Evolutionary conservation across 202 grass and related monocot species (phyloP).

Genomic region (Carex sylvatica): DNA sequence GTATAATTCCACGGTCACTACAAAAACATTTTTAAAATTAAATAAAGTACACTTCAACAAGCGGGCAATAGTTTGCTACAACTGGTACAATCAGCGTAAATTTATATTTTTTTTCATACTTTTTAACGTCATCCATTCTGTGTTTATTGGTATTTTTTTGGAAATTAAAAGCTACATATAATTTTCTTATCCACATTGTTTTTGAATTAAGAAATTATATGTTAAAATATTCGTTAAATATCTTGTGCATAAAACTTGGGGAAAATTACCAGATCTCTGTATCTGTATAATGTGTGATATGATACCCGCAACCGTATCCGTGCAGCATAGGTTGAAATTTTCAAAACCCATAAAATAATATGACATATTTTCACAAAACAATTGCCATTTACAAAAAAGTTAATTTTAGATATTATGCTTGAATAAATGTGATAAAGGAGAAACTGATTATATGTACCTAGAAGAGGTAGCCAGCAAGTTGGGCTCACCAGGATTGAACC

Average conservation of each 20-base stretch:
- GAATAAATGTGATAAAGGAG: neutral
- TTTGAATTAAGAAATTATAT: no score
- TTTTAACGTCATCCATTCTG: no score
- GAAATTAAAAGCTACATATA: no score
- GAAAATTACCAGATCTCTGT: no score
- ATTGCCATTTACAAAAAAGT: neutral
- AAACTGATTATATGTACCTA: constrained; percentile 47
- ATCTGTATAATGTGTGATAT: no score
- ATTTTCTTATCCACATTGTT: no score
- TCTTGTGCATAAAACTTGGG: no score
- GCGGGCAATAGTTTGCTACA: neutral
- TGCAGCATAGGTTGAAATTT: neutral
- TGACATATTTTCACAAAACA: neutral
- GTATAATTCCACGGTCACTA: constrained; percentile 85
- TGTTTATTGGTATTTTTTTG: no score
- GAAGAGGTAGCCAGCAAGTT: constrained; percentile 75
- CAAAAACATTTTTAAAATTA: constrained; percentile 24
- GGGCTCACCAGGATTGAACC: constrained; percentile 89
- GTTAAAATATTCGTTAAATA: no score
- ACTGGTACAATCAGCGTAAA: neutral
- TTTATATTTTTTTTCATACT: neutral
- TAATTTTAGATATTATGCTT: neutral
- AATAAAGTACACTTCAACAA: neutral
- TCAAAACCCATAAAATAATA: neutral
- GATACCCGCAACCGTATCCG: no score